A percentile compares a stretch with the other conserved stretches of the same genome.
Conservation (phyloP, 2,329 filamentous ascomycete genomes). For the Arthroderma sp. region DNA sequence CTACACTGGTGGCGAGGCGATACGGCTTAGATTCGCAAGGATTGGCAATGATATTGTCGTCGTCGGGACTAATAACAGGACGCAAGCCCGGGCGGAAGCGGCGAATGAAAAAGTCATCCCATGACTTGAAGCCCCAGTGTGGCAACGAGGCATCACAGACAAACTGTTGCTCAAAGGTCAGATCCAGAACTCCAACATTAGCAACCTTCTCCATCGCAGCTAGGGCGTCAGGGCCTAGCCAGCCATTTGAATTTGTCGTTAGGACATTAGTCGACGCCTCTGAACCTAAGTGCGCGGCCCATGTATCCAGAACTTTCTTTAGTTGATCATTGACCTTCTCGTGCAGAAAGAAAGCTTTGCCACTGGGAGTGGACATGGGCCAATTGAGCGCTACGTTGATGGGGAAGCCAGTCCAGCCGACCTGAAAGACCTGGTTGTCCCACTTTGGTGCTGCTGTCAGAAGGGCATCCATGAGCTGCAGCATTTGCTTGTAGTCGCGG, state of each 20-base stretch:
- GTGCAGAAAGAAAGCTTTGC: conserved; percentile 38
- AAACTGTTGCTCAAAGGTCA: background rate
- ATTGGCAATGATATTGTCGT: too few species aligned
- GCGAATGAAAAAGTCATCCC: conserved; percentile 60
- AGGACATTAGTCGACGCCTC: too few species aligned
- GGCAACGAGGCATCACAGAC: conserved; percentile 33
- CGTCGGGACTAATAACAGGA: conserved; percentile 30
- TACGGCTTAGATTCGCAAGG: too few species aligned
- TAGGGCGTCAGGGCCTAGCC: background rate
- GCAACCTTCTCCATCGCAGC: background rate
- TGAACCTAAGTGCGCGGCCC: too few species aligned
- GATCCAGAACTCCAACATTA: background rate
- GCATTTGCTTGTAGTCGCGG: background rate
- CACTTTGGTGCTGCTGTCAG: background rate
- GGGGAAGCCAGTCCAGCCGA: conserved; percentile 41
- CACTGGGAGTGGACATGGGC: conserved; percentile 44
- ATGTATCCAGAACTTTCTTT: too few species aligned
- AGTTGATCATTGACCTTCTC: too few species aligned
- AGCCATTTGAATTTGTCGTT: too few species aligned
- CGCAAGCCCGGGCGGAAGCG: conserved; percentile 41
- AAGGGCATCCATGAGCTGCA: background rate
- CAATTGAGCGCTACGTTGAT: conserved; percentile 47
- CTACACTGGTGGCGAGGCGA: too few species aligned
- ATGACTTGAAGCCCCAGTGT: conserved; percentile 49
- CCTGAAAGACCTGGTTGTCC: conserved; percentile 3